Percentiles rank a stretch among this genome's conserved stretches.
phyloP scores from a whole-genome alignment of 257 asterid species.

The Solanum tacnaense region DNA sequence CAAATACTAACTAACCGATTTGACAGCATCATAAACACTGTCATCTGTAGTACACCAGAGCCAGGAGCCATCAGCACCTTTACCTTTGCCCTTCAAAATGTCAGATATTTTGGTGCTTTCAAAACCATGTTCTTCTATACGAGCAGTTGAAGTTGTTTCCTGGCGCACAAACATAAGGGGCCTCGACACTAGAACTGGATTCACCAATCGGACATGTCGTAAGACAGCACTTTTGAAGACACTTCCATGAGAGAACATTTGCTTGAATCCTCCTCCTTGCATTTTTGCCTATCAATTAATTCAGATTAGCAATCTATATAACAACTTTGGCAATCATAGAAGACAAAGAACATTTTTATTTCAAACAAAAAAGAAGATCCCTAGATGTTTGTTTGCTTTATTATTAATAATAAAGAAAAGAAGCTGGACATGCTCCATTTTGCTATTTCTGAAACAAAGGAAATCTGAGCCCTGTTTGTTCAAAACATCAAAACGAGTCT shows the following conservation, averaged over 20 bases:
- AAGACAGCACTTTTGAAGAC: conserved; percentile 61
- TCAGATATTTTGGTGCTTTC: conserved; percentile 84
- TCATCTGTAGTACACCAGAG: conserved; percentile 98
- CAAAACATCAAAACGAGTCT: too few species aligned
- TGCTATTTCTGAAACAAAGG: neutral
- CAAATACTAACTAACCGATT: conserved; percentile 45
- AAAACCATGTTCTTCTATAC: conserved; percentile 93
- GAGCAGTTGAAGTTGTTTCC: conserved; percentile 70
- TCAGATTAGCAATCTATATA: neutral
- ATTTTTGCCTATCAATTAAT: conserved; percentile 29
- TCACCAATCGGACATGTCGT: conserved; percentile 48
- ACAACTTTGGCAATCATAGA: neutral
- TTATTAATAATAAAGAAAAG: neutral
- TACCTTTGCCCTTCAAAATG: conserved; percentile 63
- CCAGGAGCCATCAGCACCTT: conserved; percentile 94
- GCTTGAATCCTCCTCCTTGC: conserved; percentile 74
- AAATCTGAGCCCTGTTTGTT: too few species aligned
- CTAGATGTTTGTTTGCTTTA: neutral
- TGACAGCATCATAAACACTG: conserved; percentile 87
- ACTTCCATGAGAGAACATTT: conserved; percentile 54
- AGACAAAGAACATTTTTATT: too few species aligned
- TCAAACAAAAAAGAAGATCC: neutral
- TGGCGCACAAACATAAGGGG: conserved; percentile 36
- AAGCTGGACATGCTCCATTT: neutral
- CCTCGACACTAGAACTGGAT: conserved; percentile 23